phyloP scores from a whole-genome alignment of 106 monocot genomes.

The Dendrobium chrysotoxum region DNA sequence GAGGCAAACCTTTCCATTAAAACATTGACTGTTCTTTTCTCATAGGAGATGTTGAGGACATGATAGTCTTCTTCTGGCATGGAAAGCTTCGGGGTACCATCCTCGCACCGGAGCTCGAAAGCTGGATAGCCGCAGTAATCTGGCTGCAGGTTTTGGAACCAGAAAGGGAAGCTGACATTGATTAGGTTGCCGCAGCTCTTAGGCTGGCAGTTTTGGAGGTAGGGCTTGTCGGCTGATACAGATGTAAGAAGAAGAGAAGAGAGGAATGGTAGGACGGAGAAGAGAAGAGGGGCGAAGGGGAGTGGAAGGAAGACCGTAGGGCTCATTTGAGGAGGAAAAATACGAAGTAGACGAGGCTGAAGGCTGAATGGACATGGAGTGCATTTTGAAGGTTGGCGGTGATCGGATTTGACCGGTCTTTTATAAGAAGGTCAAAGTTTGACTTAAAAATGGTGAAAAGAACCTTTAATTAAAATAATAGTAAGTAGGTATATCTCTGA shows the following conservation, averaged over 20 bases:
- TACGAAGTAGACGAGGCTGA: not conserved
- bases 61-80: constrained; percentile 1
- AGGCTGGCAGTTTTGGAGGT: constrained; percentile 11
- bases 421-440: not conserved
- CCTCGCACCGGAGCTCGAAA: constrained; percentile 18
- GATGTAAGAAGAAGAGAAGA: not conserved
- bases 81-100: constrained; percentile 6
- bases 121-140: constrained; percentile 25
- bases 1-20: not conserved
- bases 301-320: not conserved
- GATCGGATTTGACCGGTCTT: not conserved
- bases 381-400: not conserved
- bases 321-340: not conserved
- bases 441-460: not conserved
- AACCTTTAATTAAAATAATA: no score
- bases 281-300: not conserved
- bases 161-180: constrained; percentile 34
- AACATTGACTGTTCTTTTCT: constrained; percentile 15
- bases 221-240: not conserved
- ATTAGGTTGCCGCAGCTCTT: constrained; percentile 14
- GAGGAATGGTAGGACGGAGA: not conserved
- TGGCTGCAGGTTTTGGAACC: constrained; percentile 15
- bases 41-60: constrained; percentile 26
- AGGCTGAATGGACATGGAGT: not conserved
- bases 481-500: no score